phyloP scores from a whole-genome alignment of 768 basidiomycete genomes.

The Collybia nuda region DNA sequence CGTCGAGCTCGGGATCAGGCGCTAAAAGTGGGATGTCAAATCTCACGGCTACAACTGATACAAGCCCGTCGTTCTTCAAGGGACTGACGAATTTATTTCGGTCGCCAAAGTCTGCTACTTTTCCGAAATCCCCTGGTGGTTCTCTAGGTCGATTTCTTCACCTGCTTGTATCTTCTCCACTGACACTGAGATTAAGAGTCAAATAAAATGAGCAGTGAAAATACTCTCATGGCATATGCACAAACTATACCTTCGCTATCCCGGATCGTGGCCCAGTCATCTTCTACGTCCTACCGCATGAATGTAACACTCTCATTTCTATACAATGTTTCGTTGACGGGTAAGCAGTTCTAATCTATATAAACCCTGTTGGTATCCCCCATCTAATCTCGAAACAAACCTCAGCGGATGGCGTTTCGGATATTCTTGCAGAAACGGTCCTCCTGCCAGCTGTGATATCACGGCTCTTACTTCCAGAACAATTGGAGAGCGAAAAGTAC shows the following conservation, averaged over 20 bases:
- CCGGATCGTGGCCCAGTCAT: slow-evolving; percentile 1
- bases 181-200: too few species aligned
- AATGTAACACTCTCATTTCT: slow-evolving; percentile 10
- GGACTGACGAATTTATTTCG: slow-evolving; percentile 3
- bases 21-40: too few species aligned
- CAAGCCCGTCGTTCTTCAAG: slow-evolving; percentile 8
- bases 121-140: slow-evolving; percentile 7
- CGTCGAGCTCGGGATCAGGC: too few species aligned
- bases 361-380: too few species aligned
- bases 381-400: background rate
- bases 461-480: slow-evolving; percentile 3
- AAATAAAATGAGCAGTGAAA: slow-evolving; percentile 2
- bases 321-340: slow-evolving; percentile 13
- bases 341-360: background rate
- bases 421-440: slow-evolving; percentile 7
- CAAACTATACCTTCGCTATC: slow-evolving; percentile 8
- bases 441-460: slow-evolving; percentile 7
- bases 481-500: slow-evolving; percentile 11
- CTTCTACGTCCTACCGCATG: background rate
- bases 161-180: background rate
- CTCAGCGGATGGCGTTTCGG: slow-evolving; percentile 12
- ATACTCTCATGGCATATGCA: slow-evolving; percentile 4
- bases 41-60: too few species aligned
- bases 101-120: slow-evolving; percentile 2
- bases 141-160: background rate